These are phyloP conservation scores for Colletotrichum eleusines DNA, from an alignment of 2,329 filamentous ascomycete species.

Conservation along the genomic window DNA sequence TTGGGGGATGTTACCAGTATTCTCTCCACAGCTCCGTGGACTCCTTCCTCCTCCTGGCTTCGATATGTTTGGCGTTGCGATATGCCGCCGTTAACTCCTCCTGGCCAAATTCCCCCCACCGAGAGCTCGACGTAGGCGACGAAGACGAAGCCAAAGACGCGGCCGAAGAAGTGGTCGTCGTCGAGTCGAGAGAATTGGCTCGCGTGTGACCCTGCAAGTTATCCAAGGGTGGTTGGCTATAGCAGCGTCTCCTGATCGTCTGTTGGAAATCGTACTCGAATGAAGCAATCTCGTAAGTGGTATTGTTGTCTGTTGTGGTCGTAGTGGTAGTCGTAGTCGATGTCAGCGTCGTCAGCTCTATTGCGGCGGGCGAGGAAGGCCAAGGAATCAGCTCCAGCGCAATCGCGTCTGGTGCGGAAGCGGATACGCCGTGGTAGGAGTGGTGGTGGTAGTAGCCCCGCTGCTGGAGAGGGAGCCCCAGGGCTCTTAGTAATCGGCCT, in stretches of 20 bases:
- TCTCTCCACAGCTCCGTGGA: constrained; percentile 47
- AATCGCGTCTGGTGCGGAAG: constrained; percentile 17
- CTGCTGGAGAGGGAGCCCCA: constrained; percentile 38
- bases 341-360: constrained; percentile 11
- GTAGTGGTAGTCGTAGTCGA: neutral
- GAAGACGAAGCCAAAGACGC: neutral
- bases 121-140: constrained; percentile 20
- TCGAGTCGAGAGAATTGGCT: constrained; percentile 34
- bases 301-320: neutral
- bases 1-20: constrained; percentile 44
- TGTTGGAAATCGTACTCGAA: constrained; percentile 13
- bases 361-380: constrained; percentile 21
- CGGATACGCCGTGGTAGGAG: constrained; percentile 8
- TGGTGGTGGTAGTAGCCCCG: constrained; percentile 15
- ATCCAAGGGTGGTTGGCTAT: constrained; percentile 2
- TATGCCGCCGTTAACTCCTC: neutral
- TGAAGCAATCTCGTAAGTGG: neutral
- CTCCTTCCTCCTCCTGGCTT: constrained; percentile 43
- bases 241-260: neutral
- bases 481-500: constrained; percentile 53
- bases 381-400: constrained; percentile 33
- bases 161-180: constrained; percentile 23
- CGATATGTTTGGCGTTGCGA: constrained; percentile 41
- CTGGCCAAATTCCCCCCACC: constrained; percentile 8
- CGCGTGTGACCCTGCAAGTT: constrained; percentile 24